Evolutionary conservation across 139 green algal genomes (phyloP).

Genomic region (Chlorella vulgaris): DNA sequence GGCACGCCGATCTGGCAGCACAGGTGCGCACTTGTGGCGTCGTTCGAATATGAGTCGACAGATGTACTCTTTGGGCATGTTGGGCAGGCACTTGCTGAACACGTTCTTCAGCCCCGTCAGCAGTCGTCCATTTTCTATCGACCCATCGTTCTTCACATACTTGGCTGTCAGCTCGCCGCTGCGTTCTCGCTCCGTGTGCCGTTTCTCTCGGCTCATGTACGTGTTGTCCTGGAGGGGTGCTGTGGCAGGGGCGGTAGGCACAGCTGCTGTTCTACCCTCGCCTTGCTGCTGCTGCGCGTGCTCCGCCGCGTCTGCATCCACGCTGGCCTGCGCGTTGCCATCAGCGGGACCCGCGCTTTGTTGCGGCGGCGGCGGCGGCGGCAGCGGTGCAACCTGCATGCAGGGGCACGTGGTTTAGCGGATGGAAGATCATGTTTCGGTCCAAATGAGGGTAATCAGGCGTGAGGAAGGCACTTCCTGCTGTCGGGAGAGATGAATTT

Average conservation of each 20-base stretch:
- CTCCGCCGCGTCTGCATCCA: not conserved
- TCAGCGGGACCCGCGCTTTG: not conserved
- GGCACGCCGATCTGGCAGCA: not conserved
- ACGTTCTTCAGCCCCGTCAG: conserved; percentile 94
- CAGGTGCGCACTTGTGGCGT: conserved; percentile 68
- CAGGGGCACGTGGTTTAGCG: too few relatives aligned
- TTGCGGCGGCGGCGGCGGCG: not conserved
- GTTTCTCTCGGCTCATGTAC: conserved; percentile 31
- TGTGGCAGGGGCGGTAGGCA: not conserved
- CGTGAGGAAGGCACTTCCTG: too few relatives aligned
- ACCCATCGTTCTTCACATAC: conserved; percentile 47
- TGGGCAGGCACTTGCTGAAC: conserved; percentile 95
- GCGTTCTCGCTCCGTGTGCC: conserved; percentile 44
- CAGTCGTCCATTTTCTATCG: conserved; percentile 9
- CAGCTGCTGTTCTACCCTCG: conserved; percentile 13
- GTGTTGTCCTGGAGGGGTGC: conserved; percentile 23
- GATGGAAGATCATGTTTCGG: too few relatives aligned
- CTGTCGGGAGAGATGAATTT: too few relatives aligned
- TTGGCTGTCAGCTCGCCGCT: conserved; percentile 43
- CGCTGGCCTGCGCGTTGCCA: not conserved
- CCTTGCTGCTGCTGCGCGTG: conserved; percentile 8
- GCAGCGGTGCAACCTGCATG: not conserved
- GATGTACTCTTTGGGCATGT: conserved; percentile 99
- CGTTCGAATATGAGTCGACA: conserved; percentile 91
- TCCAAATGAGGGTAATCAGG: too few relatives aligned